These are phyloP conservation scores for Corymbia calophylla DNA, from an alignment of 441 rosid genomes.

Conservation along the genomic window DNA sequence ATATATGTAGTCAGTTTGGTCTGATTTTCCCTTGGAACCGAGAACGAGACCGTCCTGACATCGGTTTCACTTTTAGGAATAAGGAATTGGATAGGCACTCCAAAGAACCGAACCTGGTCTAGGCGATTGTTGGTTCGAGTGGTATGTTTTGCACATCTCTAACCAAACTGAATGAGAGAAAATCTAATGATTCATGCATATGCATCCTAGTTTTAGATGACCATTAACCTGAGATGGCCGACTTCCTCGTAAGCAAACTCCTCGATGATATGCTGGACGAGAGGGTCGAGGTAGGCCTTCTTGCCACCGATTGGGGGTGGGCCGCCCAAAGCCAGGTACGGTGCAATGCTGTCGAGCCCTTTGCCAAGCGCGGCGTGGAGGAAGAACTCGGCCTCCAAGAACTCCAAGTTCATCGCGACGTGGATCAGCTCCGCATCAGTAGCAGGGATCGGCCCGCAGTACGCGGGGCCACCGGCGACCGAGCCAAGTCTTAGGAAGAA, in stretches of 20 bases:
- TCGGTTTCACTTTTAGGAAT: background rate
- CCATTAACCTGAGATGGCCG: slow-evolving; percentile 57
- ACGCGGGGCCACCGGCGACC: background rate
- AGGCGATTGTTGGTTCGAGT: fast-evolving
- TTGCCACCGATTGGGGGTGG: slow-evolving; percentile 40
- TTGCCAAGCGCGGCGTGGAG: slow-evolving; percentile 28
- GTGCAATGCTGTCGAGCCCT: slow-evolving; percentile 39
- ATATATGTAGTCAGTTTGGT: background rate
- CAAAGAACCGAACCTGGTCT: fast-evolving
- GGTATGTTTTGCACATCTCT: background rate
- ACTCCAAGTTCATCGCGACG: slow-evolving; percentile 55
- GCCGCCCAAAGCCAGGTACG: slow-evolving; percentile 37
- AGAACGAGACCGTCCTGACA: fast-evolving
- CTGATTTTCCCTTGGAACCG: fast-evolving
- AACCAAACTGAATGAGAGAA: background rate
- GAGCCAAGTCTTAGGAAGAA: background rate
- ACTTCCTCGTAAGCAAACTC: slow-evolving; percentile 62
- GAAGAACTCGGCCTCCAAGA: slow-evolving; percentile 51
- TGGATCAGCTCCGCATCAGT: slow-evolving; percentile 32
- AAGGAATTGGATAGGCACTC: fast-evolving
- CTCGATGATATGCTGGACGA: slow-evolving; percentile 26
- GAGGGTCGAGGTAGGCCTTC: slow-evolving; percentile 45
- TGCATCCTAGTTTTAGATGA: background rate
- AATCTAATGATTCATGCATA: background rate
- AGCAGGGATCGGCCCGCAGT: slow-evolving; percentile 17